Evolutionary conservation across 2,329 filamentous ascomycete genomes (phyloP), one percentile per base, ranked within the genome.

Genomic region (Fusarium sp.): DNA sequence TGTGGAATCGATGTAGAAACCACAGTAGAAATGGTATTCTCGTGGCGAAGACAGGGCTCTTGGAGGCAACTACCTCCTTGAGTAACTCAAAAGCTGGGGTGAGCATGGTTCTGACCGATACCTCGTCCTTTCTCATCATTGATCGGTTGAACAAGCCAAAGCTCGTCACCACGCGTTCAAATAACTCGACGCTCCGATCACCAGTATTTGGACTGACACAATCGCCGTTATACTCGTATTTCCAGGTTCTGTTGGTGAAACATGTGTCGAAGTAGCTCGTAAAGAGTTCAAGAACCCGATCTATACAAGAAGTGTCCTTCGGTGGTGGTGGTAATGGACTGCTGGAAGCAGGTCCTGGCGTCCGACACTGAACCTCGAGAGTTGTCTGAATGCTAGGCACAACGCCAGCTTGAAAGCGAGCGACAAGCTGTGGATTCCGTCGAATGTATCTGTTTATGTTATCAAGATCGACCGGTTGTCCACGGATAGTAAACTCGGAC

Each of bases 391-490:
- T 60, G 54, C 72, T 79, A 27, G 78, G 78, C 6, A 73, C 63
- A 16, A 79, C 69, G 16, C 78, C 78, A 10, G 77, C 76, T 20
- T 70, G 73, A 43, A 79, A 77, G 6, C 75, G 76, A 43, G 78
- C 73, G 24, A 81, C 73, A 12, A 81, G 73, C 3, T 74, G 71
- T 8, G 81, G 81, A 52, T 82, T 82, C 5, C 80, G 76, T 65
- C 81, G 80, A 30, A 83, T 73, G 43, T 82, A 83, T 38, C 81
- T 80, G 66, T 77, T 78, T 56, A 83, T 79, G 68, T 81, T 82
- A 46, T 82, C 78, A 49, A 81, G 71, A 55, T 81, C 80, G 42
- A 83, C 80, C 8, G 74, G 76, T 25, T 81, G 79, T 5, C 80
- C 81, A 30, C 81, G 79, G 24, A 82, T 80, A 22, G 78, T 77